Evolutionary conservation across 2,329 filamentous ascomycete species (phyloP).

Genomic region (Talaromyces sp.): DNA sequence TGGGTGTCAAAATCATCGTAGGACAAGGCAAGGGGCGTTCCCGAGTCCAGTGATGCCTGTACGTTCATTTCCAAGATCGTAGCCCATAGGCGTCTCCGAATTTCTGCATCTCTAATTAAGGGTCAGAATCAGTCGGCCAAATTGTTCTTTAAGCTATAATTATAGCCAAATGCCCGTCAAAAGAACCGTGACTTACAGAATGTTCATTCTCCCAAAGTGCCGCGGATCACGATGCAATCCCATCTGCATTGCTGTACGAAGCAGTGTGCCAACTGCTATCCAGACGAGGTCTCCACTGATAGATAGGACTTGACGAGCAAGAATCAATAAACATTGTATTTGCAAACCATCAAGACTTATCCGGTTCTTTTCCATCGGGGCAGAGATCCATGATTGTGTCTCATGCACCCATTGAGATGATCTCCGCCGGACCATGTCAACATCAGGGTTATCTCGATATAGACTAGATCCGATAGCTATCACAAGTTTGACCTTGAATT

Average conservation of each 20-base stretch:
- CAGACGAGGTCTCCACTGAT: conserved; percentile 32
- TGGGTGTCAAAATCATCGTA: conserved; percentile 26
- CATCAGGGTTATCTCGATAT: conserved; percentile 48
- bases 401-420: conserved; percentile 35
- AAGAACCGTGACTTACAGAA: conserved; percentile 3
- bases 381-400: conserved; percentile 23
- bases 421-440: conserved; percentile 30
- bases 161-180: not conserved
- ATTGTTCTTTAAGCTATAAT: not conserved
- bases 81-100: conserved; percentile 29
- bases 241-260: conserved; percentile 25
- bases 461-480: conserved; percentile 51
- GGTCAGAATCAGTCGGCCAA: not conserved
- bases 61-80: conserved; percentile 30
- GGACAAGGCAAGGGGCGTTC: conserved; percentile 23
- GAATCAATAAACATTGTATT: conserved; percentile 27
- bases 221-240: conserved; percentile 29
- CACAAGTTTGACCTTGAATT: conserved; percentile 54
- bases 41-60: conserved; percentile 28
- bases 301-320: conserved; percentile 26
- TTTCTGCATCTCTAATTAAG: conserved; percentile 17
- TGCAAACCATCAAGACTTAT: conserved; percentile 22
- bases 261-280: conserved; percentile 27
- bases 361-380: conserved; percentile 22
- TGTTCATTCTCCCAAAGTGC: conserved; percentile 16